These are phyloP conservation scores for Fusarium vanettenii DNA, from an alignment of 2,329 filamentous ascomycete genomes.

Conservation along the genomic window DNA sequence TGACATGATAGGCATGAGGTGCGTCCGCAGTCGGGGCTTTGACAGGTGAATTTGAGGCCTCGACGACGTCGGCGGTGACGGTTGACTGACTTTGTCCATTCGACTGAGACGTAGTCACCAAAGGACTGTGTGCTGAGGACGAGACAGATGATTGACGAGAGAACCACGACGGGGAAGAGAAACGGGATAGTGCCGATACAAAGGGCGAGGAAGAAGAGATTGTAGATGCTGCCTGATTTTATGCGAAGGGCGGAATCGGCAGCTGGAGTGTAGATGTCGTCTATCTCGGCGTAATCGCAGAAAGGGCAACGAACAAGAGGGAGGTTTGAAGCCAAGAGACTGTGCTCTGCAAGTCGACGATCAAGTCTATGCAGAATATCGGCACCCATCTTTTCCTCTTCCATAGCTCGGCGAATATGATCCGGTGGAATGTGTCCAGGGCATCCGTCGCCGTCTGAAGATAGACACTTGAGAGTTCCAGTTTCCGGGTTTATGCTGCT, in stretches of 20 bases:
- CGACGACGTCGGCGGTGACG: constrained; percentile 77
- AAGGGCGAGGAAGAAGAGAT: constrained; percentile 62
- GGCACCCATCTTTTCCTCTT: constrained; percentile 73
- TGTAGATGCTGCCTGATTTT: constrained; percentile 62
- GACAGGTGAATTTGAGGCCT: constrained; percentile 82
- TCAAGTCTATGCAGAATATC: constrained; percentile 82
- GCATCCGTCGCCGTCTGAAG: constrained; percentile 78
- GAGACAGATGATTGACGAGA: constrained; percentile 59
- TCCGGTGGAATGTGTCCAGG: constrained; percentile 76
- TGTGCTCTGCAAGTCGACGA: constrained; percentile 81
- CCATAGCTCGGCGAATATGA: constrained; percentile 78
- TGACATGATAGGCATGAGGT: constrained; percentile 84
- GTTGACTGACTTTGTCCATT: constrained; percentile 70
- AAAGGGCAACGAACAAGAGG: constrained; percentile 88
- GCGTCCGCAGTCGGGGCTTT: constrained; percentile 73
- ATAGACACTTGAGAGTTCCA: constrained; percentile 85
- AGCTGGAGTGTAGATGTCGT: constrained; percentile 76
- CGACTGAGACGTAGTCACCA: constrained; percentile 53
- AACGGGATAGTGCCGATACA: constrained; percentile 67
- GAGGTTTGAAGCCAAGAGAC: constrained; percentile 77
- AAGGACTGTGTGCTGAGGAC: constrained; percentile 58
- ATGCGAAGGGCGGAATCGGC: constrained; percentile 67
- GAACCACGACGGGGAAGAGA: constrained; percentile 62
- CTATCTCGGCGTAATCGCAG: constrained; percentile 90
- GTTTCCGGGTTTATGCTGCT: constrained; percentile 79